Base-by-base conservation (phyloP, 164 flowering plant species). In the Tetrastigma voinierianum region DNA sequence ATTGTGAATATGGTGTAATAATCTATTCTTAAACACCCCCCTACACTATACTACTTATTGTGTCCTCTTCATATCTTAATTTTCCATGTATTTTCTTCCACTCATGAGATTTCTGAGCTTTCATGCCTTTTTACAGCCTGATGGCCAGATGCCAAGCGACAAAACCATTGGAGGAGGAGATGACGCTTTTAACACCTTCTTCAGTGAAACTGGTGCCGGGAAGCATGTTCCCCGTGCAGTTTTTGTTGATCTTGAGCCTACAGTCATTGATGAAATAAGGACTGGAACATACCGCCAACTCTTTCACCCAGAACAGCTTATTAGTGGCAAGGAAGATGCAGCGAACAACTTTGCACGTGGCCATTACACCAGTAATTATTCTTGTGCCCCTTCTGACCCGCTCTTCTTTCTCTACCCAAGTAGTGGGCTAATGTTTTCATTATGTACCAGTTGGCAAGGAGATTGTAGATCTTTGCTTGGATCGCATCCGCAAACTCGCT, bases 101-200 rank as follows among this genome's bases (percentile, higher is more conserved):
- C 49, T 54, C 10, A 1, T 65, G 51, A 40, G 40, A 32, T 32
- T 32, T 21, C 1, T 59, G 6, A 10, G 53, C 7, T 25, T 72
- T 15, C 10, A 7, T 58, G 70, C 19, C 10, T 46, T 64, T 57
- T 62, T 53, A 65, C 74, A 88, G 93, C 86, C 87, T 74, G 93
- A 86, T 84, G 93, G 90, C 62, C 89, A 88, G 76, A 88, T 86
- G 93, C 93, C 90, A n/a, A 69, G 87, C 78, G 93, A 86, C 58
- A 82, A 81, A 66, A 85, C 90, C 9, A 75, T 86, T 21, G 89
- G 93, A 0, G 94, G 91, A 59, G 94, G 91, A 47, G 91, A 89
- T 70, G 94, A 87, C 81, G 91, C 94, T 12, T 88, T 85, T 80
- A 88, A 86, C 86, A 87, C 91, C 64, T 86, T 83, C 67, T 86